Percentiles rank a stretch among this genome's conserved stretches.
Evolutionary conservation across 306 rosid genomes (phyloP).

Genomic region (Sicyos baderoa): DNA sequence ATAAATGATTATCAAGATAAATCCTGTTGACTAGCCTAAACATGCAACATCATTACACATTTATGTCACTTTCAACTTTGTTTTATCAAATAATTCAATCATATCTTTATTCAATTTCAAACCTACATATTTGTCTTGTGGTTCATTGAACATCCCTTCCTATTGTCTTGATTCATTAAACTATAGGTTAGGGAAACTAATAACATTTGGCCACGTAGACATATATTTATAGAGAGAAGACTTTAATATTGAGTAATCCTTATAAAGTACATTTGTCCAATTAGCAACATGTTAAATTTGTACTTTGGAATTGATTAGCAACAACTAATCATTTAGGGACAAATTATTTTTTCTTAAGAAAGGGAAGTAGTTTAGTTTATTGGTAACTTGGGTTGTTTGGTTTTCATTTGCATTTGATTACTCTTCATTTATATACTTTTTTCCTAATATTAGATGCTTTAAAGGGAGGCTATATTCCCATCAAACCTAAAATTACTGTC

Average conservation of each 20-base stretch:
- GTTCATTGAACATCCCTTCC: constrained; percentile 1
- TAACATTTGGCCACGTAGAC: constrained; percentile 4
- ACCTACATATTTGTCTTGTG: constrained; percentile 8
- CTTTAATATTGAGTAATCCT: background rate
- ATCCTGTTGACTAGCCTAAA: constrained; percentile 58
- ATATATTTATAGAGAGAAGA: background rate
- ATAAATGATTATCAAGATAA: constrained; percentile 35
- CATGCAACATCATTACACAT: constrained; percentile 38
- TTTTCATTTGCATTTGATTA: background rate
- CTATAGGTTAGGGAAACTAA: background rate
- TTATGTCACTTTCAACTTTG: background rate
- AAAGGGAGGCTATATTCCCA: background rate
- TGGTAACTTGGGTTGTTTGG: constrained; percentile 4
- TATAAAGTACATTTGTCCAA: constrained; percentile 15
- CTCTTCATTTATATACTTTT: background rate
- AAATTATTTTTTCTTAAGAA: background rate
- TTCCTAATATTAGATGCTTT: background rate
- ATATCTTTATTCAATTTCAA: constrained; percentile 8
- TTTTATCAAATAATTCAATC: constrained; percentile 1
- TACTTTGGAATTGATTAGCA: constrained; percentile 15
- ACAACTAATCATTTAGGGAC: background rate
- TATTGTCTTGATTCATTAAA: constrained; percentile 1
- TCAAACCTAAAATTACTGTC: background rate
- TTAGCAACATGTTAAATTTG: background rate
- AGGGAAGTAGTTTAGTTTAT: background rate